Evolutionary conservation across 2,329 filamentous ascomycete species (phyloP).

Genomic region (Clonostachys byssicola): DNA sequence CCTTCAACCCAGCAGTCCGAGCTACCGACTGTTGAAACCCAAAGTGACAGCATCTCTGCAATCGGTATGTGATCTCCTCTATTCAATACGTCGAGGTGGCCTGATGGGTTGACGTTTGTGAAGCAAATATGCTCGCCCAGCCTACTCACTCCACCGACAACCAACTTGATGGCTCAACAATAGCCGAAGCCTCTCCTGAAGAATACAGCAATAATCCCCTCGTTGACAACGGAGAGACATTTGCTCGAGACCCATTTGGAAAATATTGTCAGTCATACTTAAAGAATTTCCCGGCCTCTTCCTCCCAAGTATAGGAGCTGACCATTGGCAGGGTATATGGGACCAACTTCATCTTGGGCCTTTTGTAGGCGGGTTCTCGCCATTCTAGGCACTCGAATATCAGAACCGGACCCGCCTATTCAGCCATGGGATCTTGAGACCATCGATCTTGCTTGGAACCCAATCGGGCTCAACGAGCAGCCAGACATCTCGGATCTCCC

Average conservation of each 20-base stretch:
- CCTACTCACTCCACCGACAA: not conserved
- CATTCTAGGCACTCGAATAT: conserved; percentile 20
- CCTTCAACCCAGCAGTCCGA: not conserved
- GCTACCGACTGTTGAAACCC: not conserved
- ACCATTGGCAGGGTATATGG: conserved; percentile 21
- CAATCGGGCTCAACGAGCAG: conserved; percentile 12
- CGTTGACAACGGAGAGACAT: conserved; percentile 22
- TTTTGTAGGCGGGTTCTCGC: conserved; percentile 24
- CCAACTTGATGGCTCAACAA: not conserved
- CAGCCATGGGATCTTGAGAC: conserved; percentile 25
- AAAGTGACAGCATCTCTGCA: not conserved
- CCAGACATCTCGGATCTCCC: conserved; percentile 17
- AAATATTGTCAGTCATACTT: conserved; percentile 15
- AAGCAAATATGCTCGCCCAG: not conserved
- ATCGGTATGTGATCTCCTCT: not conserved
- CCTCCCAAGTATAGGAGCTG: not conserved
- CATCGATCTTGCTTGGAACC: conserved; percentile 20
- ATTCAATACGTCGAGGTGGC: not conserved
- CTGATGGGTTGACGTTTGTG: not conserved
- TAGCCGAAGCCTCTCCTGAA: not conserved
- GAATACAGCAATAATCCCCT: conserved; percentile 15
- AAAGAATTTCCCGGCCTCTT: too few species aligned
- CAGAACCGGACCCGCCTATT: conserved; percentile 20
- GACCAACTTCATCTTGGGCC: conserved; percentile 26
- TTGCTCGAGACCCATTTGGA: conserved; percentile 17